Evolutionary conservation across 2,329 filamentous ascomycete genomes (phyloP).

Genomic region (Sporothrix dimorphospora): DNA sequence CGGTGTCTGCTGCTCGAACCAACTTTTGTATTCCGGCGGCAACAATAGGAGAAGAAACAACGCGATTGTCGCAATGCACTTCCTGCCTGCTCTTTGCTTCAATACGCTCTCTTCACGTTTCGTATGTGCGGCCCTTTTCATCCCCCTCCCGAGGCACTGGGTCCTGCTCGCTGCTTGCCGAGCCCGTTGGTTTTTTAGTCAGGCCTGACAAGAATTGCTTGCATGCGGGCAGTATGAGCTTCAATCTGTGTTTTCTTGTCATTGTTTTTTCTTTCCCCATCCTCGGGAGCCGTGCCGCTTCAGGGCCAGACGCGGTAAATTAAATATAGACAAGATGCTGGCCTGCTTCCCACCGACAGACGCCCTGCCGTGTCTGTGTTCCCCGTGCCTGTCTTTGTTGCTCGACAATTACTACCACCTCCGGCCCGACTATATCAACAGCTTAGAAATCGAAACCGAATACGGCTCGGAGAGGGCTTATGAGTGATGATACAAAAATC

Average conservation of each 20-base stretch:
- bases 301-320: background rate
- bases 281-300: slow-evolving; percentile 10
- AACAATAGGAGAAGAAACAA: background rate
- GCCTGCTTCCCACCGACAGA: background rate
- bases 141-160: background rate
- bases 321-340: background rate
- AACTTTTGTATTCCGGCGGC: background rate
- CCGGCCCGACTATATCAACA: slow-evolving; percentile 4
- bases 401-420: slow-evolving; percentile 1
- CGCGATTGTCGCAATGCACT: background rate
- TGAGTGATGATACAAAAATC: too few relatives aligned
- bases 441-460: background rate
- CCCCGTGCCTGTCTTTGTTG: background rate
- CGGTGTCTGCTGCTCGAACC: background rate
- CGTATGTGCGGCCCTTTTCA: background rate
- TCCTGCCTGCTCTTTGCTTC: background rate
- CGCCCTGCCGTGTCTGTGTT: background rate
- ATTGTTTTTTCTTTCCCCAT: background rate
- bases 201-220: slow-evolving; percentile 13
- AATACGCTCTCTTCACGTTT: background rate
- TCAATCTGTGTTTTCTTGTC: background rate
- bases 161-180: slow-evolving; percentile 8
- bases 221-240: background rate
- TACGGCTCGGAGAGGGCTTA: background rate
- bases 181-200: background rate